Evolutionary conservation across 345 rosid genomes (phyloP).

Genomic region (Adansonia digitata): DNA sequence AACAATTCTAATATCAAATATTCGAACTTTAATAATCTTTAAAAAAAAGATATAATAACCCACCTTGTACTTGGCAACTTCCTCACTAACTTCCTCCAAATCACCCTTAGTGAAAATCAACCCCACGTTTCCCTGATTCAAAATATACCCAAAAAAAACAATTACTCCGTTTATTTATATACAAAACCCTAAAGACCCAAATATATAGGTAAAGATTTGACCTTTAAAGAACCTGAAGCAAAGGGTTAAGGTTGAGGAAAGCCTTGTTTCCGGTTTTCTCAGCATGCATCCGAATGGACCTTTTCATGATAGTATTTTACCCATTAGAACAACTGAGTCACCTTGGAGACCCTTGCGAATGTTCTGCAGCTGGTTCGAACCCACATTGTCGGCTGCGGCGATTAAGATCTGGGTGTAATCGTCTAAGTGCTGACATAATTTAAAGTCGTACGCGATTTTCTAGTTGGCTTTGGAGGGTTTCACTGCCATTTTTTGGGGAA

Average conservation of each 20-base stretch:
- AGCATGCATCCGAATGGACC: conserved; percentile 70
- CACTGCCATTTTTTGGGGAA: conserved; percentile 18
- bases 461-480: conserved; percentile 68
- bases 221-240: conserved; percentile 58
- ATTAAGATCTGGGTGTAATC: conserved; percentile 76
- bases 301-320: conserved; percentile 98
- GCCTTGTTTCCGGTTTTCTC: conserved; percentile 63
- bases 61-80: conserved; percentile 94
- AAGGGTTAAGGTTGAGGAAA: conserved; percentile 63
- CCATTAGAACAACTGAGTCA: conserved; percentile 85
- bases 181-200: not conserved
- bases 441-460: conserved; percentile 76
- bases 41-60: not conserved
- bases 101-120: conserved; percentile 96
- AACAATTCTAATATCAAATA: not conserved
- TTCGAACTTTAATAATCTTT: not conserved
- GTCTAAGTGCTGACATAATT: conserved; percentile 71
- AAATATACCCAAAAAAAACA: not conserved
- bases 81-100: conserved; percentile 93
- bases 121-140: conserved; percentile 78
- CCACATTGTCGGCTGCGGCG: conserved; percentile 85
- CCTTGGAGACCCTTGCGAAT: conserved; percentile 80
- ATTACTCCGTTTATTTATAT: not conserved
- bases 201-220: not conserved
- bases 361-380: conserved; percentile 87